Conservation (phyloP, 2,329 filamentous ascomycete genomes). For the Apiospora arundinis region DNA sequence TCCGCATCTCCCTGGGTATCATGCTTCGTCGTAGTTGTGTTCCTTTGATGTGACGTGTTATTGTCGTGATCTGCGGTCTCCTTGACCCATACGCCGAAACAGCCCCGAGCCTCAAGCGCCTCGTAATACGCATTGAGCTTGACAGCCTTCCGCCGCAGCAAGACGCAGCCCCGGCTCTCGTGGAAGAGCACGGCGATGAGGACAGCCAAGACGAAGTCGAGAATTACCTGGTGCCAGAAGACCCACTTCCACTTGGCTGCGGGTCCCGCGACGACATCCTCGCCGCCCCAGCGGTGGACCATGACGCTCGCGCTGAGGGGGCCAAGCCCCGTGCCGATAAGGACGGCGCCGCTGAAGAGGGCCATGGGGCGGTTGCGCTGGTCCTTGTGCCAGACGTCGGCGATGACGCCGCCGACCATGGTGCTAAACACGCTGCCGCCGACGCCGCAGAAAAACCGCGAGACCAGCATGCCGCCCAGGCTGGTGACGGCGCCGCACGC, state of each 20-base stretch:
- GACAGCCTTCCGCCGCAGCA: constrained; percentile 77
- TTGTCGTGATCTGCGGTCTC: constrained; percentile 16
- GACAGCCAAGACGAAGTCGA: constrained; percentile 66
- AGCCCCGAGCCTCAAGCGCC: constrained; percentile 68
- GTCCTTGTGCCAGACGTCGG: constrained; percentile 80
- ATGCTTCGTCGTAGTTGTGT: background rate
- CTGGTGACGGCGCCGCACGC: constrained; percentile 74
- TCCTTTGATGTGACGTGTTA: background rate
- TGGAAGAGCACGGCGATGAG: constrained; percentile 74
- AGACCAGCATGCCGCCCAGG: constrained; percentile 75
- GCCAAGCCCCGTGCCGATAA: constrained; percentile 81
- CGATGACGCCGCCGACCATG: constrained; percentile 91
- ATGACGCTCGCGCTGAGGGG: constrained; percentile 73
- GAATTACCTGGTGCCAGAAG: constrained; percentile 84
- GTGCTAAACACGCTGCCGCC: constrained; percentile 82
- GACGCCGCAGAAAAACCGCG: constrained; percentile 78
- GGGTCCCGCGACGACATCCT: constrained; percentile 32
- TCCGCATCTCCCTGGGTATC: constrained; percentile 23
- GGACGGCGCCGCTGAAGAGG: constrained; percentile 78
- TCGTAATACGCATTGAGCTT: constrained; percentile 82
- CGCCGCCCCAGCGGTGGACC: constrained; percentile 59
- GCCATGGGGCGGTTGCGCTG: constrained; percentile 91
- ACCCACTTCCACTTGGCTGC: constrained; percentile 78
- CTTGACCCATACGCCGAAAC: constrained; percentile 54
- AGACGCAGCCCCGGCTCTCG: constrained; percentile 82